phyloP scores from a whole-genome alignment of 768 basidiomycete genomes.

The Rhizopogon roseolus region DNA sequence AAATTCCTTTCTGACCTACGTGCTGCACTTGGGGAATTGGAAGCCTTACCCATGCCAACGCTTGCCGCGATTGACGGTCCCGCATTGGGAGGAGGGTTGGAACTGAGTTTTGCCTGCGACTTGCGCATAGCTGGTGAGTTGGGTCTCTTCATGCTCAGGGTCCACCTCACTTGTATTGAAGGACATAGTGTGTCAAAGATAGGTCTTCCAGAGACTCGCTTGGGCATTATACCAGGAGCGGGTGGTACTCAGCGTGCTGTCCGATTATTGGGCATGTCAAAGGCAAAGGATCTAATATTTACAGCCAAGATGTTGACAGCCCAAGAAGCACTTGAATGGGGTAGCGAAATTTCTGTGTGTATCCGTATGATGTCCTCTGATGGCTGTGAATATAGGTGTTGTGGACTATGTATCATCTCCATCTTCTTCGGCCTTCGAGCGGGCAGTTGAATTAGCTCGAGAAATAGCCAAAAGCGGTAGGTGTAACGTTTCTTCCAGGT shows the following conservation, averaged over 20 bases:
- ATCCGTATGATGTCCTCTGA: background rate
- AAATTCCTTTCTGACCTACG: conserved; percentile 78
- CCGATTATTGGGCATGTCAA: conserved; percentile 71
- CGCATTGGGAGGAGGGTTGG: conserved; percentile 90
- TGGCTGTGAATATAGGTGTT: conserved; percentile 46
- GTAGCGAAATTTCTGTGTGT: conserved; percentile 31
- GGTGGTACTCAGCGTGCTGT: conserved; percentile 85
- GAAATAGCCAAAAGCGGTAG: conserved; percentile 64
- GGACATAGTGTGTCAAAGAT: conserved; percentile 74
- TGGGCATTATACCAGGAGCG: conserved; percentile 88
- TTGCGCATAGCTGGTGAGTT: conserved; percentile 78
- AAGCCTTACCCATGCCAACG: conserved; percentile 80
- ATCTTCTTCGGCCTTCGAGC: conserved; percentile 59
- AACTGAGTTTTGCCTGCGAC: conserved; percentile 86
- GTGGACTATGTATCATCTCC: conserved; percentile 74
- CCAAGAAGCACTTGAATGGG: conserved; percentile 63
- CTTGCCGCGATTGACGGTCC: conserved; percentile 92
- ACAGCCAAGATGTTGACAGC: conserved; percentile 70
- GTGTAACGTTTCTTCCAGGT: conserved; percentile 3
- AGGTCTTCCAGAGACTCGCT: conserved; percentile 74
- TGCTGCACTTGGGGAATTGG: conserved; percentile 66
- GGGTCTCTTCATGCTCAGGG: background rate
- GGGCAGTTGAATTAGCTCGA: conserved; percentile 64
- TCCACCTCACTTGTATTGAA: conserved; percentile 18
- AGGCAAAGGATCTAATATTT: conserved; percentile 84